A percentile compares a stretch with the other conserved stretches of the same genome.
phyloP scores from a whole-genome alignment of 148 eudicot species.

The Arctostaphylos glauca region DNA sequence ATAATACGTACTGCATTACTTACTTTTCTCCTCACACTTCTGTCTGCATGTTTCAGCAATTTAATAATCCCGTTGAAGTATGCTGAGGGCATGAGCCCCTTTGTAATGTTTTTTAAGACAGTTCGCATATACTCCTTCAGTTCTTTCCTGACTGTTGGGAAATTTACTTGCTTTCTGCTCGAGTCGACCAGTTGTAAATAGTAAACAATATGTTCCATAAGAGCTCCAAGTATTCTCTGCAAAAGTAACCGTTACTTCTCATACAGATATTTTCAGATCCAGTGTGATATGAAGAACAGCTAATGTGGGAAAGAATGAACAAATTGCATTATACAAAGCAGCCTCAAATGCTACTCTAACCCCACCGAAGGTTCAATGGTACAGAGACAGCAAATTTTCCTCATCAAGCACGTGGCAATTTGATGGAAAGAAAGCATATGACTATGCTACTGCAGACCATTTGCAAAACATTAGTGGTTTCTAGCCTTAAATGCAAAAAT shows the following conservation, averaged over 20 bases:
- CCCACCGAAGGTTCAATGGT: background rate
- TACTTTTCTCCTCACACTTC: conserved; percentile 62
- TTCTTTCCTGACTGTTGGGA: conserved; percentile 49
- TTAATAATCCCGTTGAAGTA: conserved; percentile 54
- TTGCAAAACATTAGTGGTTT: background rate
- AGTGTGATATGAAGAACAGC: background rate
- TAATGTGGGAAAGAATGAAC: background rate
- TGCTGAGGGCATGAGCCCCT: conserved; percentile 53
- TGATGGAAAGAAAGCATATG: background rate
- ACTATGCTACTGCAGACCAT: background rate
- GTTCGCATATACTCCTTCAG: conserved; percentile 59
- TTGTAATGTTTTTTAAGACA: conserved; percentile 49
- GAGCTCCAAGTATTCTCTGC: conserved; percentile 52
- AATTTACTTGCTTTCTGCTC: conserved; percentile 41
- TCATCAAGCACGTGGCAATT: background rate
- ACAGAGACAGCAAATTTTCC: background rate
- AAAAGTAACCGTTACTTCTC: background rate
- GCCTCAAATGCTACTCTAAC: background rate
- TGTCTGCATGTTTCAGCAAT: conserved; percentile 53
- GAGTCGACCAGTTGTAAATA: conserved; percentile 60
- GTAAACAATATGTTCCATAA: conserved; percentile 66
- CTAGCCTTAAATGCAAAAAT: background rate
- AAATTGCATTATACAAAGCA: background rate
- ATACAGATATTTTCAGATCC: background rate
- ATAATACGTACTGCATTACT: background rate